Conservation (phyloP, 2,329 filamentous ascomycete species). For the Capronia americana region DNA sequence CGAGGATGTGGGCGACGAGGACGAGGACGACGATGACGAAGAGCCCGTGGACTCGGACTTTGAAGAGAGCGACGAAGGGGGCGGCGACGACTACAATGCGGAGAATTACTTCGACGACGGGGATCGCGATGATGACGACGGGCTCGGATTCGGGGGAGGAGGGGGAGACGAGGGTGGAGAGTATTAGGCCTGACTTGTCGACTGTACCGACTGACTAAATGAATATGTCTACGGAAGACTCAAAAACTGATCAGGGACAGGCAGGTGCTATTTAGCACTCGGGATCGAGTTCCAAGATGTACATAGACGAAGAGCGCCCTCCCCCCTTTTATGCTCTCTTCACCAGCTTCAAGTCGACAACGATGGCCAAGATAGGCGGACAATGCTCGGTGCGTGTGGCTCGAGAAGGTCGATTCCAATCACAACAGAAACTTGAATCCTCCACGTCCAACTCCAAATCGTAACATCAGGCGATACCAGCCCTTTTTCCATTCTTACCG, state of each 20-base stretch:
- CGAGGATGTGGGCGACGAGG: constrained; percentile 47
- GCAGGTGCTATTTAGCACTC: background rate
- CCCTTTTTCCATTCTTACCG: background rate
- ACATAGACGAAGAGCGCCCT: background rate
- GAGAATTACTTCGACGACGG: constrained; percentile 70
- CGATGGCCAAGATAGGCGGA: background rate
- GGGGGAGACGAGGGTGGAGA: constrained; percentile 52
- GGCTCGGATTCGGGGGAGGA: constrained; percentile 54
- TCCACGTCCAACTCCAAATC: background rate
- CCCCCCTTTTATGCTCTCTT: background rate
- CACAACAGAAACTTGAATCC: background rate
- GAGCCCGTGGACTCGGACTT: constrained; percentile 65
- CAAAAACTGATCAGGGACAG: background rate
- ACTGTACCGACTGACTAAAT: background rate
- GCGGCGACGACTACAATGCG: constrained; percentile 67
- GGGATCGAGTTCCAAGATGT: background rate
- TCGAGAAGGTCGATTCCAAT: background rate
- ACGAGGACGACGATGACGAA: constrained; percentile 55
- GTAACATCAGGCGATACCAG: background rate
- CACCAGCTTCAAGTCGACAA: background rate
- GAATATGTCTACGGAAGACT: background rate
- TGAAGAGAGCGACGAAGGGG: constrained; percentile 65
- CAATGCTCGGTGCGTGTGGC: background rate
- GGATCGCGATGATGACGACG: constrained; percentile 60
- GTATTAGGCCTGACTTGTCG: constrained; percentile 11